Evolutionary conservation across 2,329 filamentous ascomycete species (phyloP), one percentile per base, ranked within the genome.

Genomic region (Fusarium concolor): DNA sequence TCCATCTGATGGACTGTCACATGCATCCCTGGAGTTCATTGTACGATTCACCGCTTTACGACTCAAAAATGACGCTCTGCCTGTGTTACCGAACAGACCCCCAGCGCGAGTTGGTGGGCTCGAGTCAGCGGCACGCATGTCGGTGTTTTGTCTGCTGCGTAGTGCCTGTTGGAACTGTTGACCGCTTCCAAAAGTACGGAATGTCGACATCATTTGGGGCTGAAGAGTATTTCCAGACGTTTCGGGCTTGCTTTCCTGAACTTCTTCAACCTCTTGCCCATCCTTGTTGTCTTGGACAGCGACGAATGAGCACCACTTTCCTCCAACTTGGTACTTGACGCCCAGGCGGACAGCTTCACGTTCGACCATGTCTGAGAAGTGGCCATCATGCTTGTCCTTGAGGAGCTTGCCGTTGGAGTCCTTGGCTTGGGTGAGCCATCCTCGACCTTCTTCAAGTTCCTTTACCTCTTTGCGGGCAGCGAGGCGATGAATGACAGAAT

Each of bases 251-350:
- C 12, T 24, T 22, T 58, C 49, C 1, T 50, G 45, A 7, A 47
- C 51, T 15, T 60, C 46, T 6, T 54, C 55, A 22, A 43, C 46
- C 6, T 65, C 28, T 1, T 64, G 18, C 1, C 59, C 55, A 6
- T 51, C 55, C 8, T 46, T 58, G 2, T 81, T 77, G 10, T 82
- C 79, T 63, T 89, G 82, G 3, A 91, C 82, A 3, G 91, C 91
- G 5, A 93, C 87, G 65, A 93, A 94, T 0, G 90, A 92, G 71
- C 88, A 91, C 85, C 88, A 92, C 73, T 89, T 91, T 2, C 89
- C 87, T 4, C 84, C 86, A 10, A 93, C 85, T 70, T 92, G 89
- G 71, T 87, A 92, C 57, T 84, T 81, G 14, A 89, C 83, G 0
- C 91, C 90, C 0, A 93, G 80, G 0, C 86, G 80, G 2, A 93